Percentiles rank a stretch among this genome's conserved stretches.
phyloP scores from a whole-genome alignment of 768 basidiomycete species.

The Leccinum subgranulosum region DNA sequence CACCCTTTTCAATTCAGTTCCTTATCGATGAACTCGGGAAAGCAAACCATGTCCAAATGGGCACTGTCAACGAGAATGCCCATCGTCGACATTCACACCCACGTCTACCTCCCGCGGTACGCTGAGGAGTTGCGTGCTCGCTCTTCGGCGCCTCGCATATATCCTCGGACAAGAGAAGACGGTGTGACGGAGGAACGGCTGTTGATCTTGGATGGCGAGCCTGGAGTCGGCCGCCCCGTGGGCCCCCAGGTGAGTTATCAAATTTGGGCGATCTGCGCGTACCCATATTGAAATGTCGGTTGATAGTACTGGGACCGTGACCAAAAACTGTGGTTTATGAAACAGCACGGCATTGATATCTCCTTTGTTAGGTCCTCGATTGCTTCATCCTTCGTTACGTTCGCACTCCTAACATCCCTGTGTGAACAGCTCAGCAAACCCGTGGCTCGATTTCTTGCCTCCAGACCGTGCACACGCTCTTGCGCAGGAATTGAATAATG shows the following conservation, averaged over 20 bases:
- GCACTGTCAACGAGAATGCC: slow-evolving; percentile 28
- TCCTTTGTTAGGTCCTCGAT: slow-evolving; percentile 66
- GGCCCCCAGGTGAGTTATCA: slow-evolving; percentile 58
- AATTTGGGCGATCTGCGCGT: slow-evolving; percentile 1
- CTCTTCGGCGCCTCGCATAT: slow-evolving; percentile 62
- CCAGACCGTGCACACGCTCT: slow-evolving; percentile 62
- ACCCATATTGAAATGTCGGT: neutral
- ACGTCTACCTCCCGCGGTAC: slow-evolving; percentile 82
- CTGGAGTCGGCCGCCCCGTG: slow-evolving; percentile 74
- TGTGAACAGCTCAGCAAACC: slow-evolving; percentile 70
- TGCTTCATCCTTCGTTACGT: slow-evolving; percentile 1
- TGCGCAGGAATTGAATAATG: slow-evolving; percentile 69
- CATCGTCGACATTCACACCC: slow-evolving; percentile 82
- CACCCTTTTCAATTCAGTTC: neutral
- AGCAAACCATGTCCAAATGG: slow-evolving; percentile 22
- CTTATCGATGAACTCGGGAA: slow-evolving; percentile 31
- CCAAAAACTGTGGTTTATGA: slow-evolving; percentile 85
- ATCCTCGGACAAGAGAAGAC: slow-evolving; percentile 41
- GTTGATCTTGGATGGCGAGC: slow-evolving; percentile 77
- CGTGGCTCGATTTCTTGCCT: slow-evolving; percentile 86
- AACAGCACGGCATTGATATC: slow-evolving; percentile 73
- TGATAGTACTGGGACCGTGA: slow-evolving; percentile 70
- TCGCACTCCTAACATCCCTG: slow-evolving; percentile 15
- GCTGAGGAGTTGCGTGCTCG: slow-evolving; percentile 65
- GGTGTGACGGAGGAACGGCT: slow-evolving; percentile 62